Evolutionary conservation across 257 asterid genomes (phyloP), one percentile per base, ranked within the genome.

Genomic region (Avicennia marina): DNA sequence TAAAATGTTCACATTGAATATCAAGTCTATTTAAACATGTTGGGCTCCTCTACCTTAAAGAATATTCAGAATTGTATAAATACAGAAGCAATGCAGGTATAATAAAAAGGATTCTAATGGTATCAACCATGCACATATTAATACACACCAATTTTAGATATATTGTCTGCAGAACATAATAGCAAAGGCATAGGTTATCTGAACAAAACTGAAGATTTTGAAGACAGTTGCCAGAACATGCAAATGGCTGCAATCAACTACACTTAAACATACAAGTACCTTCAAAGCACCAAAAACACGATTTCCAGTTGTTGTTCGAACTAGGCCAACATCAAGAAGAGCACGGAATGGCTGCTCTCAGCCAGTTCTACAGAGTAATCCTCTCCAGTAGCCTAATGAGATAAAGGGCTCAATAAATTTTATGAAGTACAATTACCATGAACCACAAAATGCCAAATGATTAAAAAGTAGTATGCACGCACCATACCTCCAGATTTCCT

Each of bases 301-400:
- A 65, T 90, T 87, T 1, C 98, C 96, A 0, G 98, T 87, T 18
- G 96, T 90, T 13, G 98, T 90, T 42, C 65, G 68, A n/a, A 90
- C 0, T 52, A 87, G 98, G 18, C 98, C 98, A 64, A 87, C 98
- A 68, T 87, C 96, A 36, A 90, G 72, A 46, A 90, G 96, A 4
- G 95, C 96, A 58, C 98, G 95, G 84, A 90, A 87, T 0, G 96
- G 98, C 98, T 81, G 71, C 53, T 75, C 13, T 90, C 96, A 34
- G 83, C 81, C 13, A 91, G 94, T 60, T 90, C 98, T 53, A 90
- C 96, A 5, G 95, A 82, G 65, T 69, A 90, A 74, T 90, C 96
- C 71, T 87, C 96, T n/a, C 96, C 98, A 48, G 80, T 82, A 7
- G 95, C 98, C 96, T 90, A 67, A 39, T 53, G 65, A 41, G 13